phyloP scores from a whole-genome alignment of 441 rosid genomes.

The Populus trichocarpa region DNA sequence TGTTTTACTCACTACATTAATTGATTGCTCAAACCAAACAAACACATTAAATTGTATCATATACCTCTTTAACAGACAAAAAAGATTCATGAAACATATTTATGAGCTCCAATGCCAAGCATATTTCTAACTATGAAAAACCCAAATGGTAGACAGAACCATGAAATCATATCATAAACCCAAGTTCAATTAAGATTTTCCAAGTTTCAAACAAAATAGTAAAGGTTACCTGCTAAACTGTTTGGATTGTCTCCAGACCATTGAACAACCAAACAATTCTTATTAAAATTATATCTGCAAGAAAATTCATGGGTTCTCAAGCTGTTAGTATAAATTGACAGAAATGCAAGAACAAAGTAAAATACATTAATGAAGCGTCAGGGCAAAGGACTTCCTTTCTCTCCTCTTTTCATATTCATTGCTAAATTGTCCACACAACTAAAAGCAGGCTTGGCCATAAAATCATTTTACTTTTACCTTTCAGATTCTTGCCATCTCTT shows the following conservation, averaged over 20 bases:
- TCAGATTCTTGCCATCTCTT: background rate
- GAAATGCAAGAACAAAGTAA: background rate
- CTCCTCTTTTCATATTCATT: background rate
- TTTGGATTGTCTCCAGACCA: slow-evolving; percentile 99
- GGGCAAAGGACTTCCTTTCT: background rate
- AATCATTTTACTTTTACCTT: background rate
- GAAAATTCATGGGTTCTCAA: slow-evolving; percentile 3
- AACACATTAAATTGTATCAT: background rate
- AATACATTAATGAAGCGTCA: background rate
- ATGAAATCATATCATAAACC: background rate
- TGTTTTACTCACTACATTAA: background rate
- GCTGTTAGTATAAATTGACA: slow-evolving; percentile 5
- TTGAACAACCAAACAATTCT: slow-evolving; percentile 74
- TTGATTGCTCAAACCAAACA: background rate
- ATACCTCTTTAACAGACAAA: background rate
- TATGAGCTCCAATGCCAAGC: background rate
- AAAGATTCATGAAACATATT: background rate
- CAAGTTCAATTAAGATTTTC: background rate
- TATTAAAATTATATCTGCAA: slow-evolving; percentile 62
- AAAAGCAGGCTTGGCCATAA: background rate
- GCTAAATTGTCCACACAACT: background rate
- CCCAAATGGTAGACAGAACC: background rate
- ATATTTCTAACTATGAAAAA: background rate
- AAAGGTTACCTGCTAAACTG: slow-evolving; percentile 86
- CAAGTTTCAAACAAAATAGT: background rate